These are phyloP conservation scores for Clarireedia paspali DNA, from an alignment of 2,329 filamentous ascomycete species.

Conservation along the genomic window DNA sequence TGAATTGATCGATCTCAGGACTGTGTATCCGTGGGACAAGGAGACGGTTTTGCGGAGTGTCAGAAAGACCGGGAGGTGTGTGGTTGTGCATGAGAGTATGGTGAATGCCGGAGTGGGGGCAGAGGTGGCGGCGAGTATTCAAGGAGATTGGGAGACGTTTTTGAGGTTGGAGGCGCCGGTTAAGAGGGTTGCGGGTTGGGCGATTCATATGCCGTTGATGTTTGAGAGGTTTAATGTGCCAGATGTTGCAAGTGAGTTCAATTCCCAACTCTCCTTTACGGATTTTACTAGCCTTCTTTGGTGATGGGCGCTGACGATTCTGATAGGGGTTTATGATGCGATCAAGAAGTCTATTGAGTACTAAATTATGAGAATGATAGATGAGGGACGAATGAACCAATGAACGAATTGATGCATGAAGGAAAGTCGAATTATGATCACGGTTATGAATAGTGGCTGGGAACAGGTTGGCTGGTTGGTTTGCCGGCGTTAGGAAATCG, in stretches of 20 bases:
- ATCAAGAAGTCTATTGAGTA: conserved; percentile 29
- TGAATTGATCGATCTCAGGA: conserved; percentile 64
- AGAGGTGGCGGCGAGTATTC: conserved; percentile 64
- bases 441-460: no score
- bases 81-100: conserved; percentile 71
- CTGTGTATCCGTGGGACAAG: conserved; percentile 68
- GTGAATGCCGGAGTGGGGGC: conserved; percentile 66
- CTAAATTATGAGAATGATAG: conserved; percentile 2
- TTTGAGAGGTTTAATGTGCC: conserved; percentile 62
- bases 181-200: conserved; percentile 62
- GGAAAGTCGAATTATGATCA: no score
- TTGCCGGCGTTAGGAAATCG: no score
- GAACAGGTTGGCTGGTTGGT: no score
- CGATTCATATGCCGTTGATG: conserved; percentile 56
- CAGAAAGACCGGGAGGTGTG: conserved; percentile 59
- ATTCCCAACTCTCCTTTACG: background rate
- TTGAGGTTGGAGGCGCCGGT: conserved; percentile 62
- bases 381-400: no score
- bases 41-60: conserved; percentile 59
- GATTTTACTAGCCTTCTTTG: background rate
- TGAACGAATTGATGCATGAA: no score
- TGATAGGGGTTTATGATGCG: conserved; percentile 29
- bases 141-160: conserved; percentile 55
- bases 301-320: conserved; percentile 11
- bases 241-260: conserved; percentile 58